A percentile compares a stretch with the other conserved stretches of the same genome.
Evolutionary conservation across 805 yeast species (phyloP).

Genomic region (Candida easanensis): DNA sequence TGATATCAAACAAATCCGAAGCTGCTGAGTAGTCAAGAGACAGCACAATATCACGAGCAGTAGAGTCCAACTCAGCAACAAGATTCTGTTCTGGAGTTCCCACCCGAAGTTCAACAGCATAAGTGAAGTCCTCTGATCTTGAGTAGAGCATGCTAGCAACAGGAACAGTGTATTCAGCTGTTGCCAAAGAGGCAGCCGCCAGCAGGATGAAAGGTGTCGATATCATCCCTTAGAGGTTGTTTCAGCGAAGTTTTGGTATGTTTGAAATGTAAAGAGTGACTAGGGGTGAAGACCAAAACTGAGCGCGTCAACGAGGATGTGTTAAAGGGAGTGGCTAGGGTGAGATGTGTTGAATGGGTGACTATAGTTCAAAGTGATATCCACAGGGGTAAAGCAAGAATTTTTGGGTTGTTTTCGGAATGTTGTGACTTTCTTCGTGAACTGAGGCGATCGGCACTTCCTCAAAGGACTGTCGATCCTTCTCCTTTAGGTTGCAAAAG

Average conservation of each 20-base stretch:
- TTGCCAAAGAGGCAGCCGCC: background rate
- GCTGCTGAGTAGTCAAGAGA: conserved; percentile 4
- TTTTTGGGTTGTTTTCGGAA: background rate
- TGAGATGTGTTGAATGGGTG: background rate
- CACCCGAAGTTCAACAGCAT: conserved; percentile 9
- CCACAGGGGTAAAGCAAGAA: background rate
- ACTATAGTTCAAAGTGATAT: background rate
- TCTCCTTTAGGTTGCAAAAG: background rate
- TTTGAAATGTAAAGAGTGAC: conserved; percentile 7
- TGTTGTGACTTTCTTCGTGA: background rate
- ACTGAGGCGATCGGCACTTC: background rate
- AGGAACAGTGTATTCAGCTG: background rate
- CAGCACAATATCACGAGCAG: conserved; percentile 13
- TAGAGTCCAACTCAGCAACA: conserved; percentile 10
- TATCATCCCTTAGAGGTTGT: background rate
- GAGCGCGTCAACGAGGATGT: background rate
- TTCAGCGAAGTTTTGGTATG: background rate
- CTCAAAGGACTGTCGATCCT: background rate
- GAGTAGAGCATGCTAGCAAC: conserved; percentile 11
- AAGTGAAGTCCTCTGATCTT: conserved; percentile 9
- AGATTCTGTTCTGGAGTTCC: conserved; percentile 13
- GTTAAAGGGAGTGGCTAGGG: background rate
- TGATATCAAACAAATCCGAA: background rate
- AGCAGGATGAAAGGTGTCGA: background rate
- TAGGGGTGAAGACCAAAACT: conserved; percentile 4